Evolutionary conservation across 2,329 filamentous ascomycete genomes (phyloP), one percentile per base, ranked within the genome.

Genomic region (Ilyonectria sp.): DNA sequence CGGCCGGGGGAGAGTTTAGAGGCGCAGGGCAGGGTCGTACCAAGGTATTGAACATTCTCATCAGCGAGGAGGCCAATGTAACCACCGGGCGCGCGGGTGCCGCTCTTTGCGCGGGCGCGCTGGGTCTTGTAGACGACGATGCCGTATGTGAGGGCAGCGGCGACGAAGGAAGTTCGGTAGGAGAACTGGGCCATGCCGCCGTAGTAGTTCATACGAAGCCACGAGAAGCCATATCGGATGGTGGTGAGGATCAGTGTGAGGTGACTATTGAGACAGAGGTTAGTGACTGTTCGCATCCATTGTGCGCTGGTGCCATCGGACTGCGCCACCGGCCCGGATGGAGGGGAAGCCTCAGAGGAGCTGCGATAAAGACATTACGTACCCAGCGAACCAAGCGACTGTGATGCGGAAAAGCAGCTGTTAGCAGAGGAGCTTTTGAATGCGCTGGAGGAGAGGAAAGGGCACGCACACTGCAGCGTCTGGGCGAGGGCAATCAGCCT

Each of bases 91-190:
- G 90, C 82, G 79, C 85, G 90, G 69, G 86, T 90, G 71, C 92
- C 91, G 56, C 91, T 87, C 87, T 94, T 93, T 75, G 93, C 88
- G 74, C 94, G 92, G 75, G 95, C 94, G 73, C 95, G 91, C 86
- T 95, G 94, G 65, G 94, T 95, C 90, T 99, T 99, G 88, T 97
- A 98, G 69, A 99, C 95, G 56, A 99, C 96, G 74, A 99, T 98
- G 73, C 96, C 95, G 82, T 99, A 99, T 11, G 96, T 98, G 56
- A 91, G 90, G 54, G 94, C 94, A 6, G 96, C 96, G 3, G 95
- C 92, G 75, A 98, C 74, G 81, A 99, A 99, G 65, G 95, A 93
- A 61, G 92, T 89, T 77, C 96, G 95, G 86, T 99, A 99, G 64
- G 92, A 92, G 81, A 96, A 91, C 73, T 89, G 87, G 54, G 95